Conservation (phyloP, 768 basidiomycete genomes). For the Sporobolomyces roseus region DNA sequence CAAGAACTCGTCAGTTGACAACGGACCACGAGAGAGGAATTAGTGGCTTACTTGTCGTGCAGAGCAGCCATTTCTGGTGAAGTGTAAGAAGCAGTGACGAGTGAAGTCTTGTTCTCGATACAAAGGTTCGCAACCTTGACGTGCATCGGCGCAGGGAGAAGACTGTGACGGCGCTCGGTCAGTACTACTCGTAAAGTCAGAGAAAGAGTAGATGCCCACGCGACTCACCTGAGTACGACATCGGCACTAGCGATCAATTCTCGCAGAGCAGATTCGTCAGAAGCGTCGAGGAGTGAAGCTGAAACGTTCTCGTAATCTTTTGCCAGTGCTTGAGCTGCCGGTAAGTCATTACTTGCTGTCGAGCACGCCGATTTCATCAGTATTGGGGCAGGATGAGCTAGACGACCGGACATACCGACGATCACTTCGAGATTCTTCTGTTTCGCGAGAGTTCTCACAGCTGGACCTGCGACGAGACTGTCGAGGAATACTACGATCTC, state of each 20-base stretch:
- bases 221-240: constrained; percentile 74
- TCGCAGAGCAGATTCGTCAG: constrained; percentile 54
- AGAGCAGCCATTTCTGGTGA: constrained; percentile 69
- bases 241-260: constrained; percentile 63
- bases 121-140: constrained; percentile 67
- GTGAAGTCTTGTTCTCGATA: constrained; percentile 64
- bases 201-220: no score
- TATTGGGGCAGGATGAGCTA: neutral
- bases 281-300: constrained; percentile 61
- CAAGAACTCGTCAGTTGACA: neutral
- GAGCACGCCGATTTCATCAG: no score
- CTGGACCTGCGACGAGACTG: constrained; percentile 81
- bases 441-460: constrained; percentile 62
- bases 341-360: constrained; percentile 67
- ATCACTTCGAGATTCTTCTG: constrained; percentile 61
- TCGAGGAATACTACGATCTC: no score
- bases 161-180: constrained; percentile 52
- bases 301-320: constrained; percentile 56
- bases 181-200: neutral
- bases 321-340: constrained; percentile 57
- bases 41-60: constrained; percentile 56
- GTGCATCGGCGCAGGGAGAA: constrained; percentile 76
- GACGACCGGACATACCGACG: constrained; percentile 60
- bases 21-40: no score
- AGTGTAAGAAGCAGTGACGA: constrained; percentile 89